These are phyloP conservation scores for Stramenopiles sp. DNA, from an alignment of 352 stramenopile species.

Conservation along the genomic window DNA sequence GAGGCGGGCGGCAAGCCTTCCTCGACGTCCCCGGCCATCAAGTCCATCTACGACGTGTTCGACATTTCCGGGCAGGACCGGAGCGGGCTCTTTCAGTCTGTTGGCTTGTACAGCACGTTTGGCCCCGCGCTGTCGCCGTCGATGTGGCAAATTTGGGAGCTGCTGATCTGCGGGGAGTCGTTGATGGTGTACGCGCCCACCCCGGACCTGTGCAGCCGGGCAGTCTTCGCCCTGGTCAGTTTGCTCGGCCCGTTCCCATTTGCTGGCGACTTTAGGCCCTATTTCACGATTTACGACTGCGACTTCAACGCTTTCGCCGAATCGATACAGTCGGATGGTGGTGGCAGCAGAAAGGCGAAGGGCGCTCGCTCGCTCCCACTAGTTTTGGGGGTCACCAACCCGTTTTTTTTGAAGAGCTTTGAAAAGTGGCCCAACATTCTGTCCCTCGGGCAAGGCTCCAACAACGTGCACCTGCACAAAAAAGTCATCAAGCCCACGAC, in stretches of 20 bases:
- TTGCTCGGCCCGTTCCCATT: slow-evolving; percentile 53
- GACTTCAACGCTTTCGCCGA: slow-evolving; percentile 49
- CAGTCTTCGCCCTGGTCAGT: slow-evolving; percentile 46
- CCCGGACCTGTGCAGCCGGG: slow-evolving; percentile 49
- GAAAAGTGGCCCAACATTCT: too few relatives aligned
- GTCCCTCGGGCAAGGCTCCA: too few relatives aligned
- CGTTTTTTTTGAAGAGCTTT: slow-evolving; percentile 66
- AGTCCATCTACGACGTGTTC: slow-evolving; percentile 35
- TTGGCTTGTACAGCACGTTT: slow-evolving; percentile 59
- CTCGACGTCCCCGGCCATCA: slow-evolving; percentile 42
- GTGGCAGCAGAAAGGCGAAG: too few relatives aligned
- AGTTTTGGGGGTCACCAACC: slow-evolving; percentile 54
- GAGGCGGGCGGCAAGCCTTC: slow-evolving; percentile 28
- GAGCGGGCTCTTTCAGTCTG: slow-evolving; percentile 29
- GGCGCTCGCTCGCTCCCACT: too few relatives aligned
- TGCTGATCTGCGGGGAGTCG: slow-evolving; percentile 53
- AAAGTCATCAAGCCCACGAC: too few relatives aligned
- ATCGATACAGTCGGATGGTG: too few relatives aligned
- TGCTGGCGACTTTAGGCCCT: slow-evolving; percentile 50
- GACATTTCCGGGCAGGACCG: slow-evolving; percentile 11
- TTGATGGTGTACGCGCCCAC: slow-evolving; percentile 49
- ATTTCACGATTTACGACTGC: slow-evolving; percentile 55
- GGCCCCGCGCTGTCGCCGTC: slow-evolving; percentile 39
- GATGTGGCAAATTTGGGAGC: slow-evolving; percentile 55
- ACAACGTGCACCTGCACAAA: too few relatives aligned